Evolutionary conservation across 2,329 filamentous ascomycete species (phyloP), one percentile per base, ranked within the genome.

Genomic region (Pseudocercospora macadamiae): DNA sequence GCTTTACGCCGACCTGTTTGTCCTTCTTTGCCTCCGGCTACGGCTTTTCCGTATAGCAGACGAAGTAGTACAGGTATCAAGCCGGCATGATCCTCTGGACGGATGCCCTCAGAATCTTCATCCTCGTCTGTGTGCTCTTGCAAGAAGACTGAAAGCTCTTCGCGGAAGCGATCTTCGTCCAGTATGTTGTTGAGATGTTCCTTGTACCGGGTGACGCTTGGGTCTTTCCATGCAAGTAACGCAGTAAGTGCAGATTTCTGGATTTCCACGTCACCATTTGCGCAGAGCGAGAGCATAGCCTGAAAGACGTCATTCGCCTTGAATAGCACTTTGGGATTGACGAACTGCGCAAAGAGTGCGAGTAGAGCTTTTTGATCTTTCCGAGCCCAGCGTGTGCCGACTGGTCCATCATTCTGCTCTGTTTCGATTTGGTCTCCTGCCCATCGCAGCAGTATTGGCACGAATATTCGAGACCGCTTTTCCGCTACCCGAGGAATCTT

Each of bases 61-160:
- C 93, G 85, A 30, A 99, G 83, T 23, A 99, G 80, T 4, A 99
- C 85, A 1, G 95, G 93, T 82, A 97, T 90, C 32, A 97, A 76
- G 45, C 86, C 84, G 3, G 78, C 70, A 7, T 89, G 86, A 70
- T 99, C 91, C 5, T 86, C 79, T 65, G 88, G 86, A 64, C 97
- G 89, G 55, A 87, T 76, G 57, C 86, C 86, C 60, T 84, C 79
- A 36, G 85, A 78, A 16, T 90, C 87, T 14, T 89, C 84, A 8
- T 61, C 55, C 18, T 57, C 61, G 12, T 62, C 63, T 44, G 51
- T 32, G 12, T 55, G 32, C 14, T 61, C 55, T 51, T 70, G 70
- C 54, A 99, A 83, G 64, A 99, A 89, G 3, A 95, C 86, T 0
- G 91, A 89, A n/a, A 99, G 82, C 72, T 97, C 93, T 69, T 97